Conservation (phyloP, 768 basidiomycete species). For the Rhodotorula diobovata region DNA sequence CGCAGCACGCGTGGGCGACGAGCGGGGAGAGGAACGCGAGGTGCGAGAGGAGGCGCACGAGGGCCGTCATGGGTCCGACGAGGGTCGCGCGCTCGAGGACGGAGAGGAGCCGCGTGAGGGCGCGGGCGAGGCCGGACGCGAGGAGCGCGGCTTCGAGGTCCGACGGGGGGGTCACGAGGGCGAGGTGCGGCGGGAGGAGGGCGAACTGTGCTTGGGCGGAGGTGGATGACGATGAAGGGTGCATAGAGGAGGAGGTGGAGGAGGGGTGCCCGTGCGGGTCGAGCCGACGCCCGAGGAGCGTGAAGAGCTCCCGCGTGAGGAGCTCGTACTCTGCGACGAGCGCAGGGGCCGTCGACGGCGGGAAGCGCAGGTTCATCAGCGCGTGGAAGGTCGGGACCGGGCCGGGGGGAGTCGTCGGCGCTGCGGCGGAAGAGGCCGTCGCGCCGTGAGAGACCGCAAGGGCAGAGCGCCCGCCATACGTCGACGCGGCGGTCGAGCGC, state of each 20-base stretch:
- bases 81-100: constrained; percentile 21
- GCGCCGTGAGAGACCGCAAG: too few species aligned
- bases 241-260: too few species aligned
- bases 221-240: too few species aligned
- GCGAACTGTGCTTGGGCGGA: neutral
- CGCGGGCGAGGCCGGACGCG: neutral
- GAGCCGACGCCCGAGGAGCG: constrained; percentile 20
- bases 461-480: neutral
- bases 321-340: constrained; percentile 17
- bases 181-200: neutral
- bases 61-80: constrained; percentile 22
- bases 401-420: neutral
- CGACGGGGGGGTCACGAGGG: neutral
- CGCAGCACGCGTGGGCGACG: neutral
- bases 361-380: constrained; percentile 34
- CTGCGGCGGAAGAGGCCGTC: neutral
- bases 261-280: neutral
- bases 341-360: neutral
- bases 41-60: constrained; percentile 15
- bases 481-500: neutral
- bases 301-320: constrained; percentile 18
- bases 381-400: constrained; percentile 27
- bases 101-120: constrained; percentile 1
- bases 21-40: constrained; percentile 25
- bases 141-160: constrained; percentile 2